Evolutionary conservation across 225 moss, liverwort and hornwort genomes (phyloP), one percentile per base, ranked within the genome.

Genomic region (Straminergon stramineum): DNA sequence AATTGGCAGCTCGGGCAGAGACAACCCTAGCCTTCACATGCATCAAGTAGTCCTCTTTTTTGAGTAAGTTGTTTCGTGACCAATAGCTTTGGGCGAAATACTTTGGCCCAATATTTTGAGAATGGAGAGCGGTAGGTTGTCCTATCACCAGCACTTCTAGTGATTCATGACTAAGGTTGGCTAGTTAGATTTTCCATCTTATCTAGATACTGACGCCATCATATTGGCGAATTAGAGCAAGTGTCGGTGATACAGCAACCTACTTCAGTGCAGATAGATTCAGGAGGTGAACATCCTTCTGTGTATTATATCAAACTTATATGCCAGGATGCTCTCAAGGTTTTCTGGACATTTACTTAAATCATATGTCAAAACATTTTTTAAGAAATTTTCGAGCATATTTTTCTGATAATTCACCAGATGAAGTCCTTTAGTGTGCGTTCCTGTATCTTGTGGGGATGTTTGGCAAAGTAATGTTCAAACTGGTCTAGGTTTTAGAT

Each of bases 21-120:
- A 97, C 97, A 61, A 92, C 95, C 26, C 69, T 98, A 75, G 96
- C 95, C n/a, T 98, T 98, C 90, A 93, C 94, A 51, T 96, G 94
- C 74, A 95, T 97, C 78, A 98, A 97, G 87, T 94, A 94, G 92
- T 83, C 75, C 79, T 76, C 62, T 89, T 84, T 82, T 53, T 78
- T 51, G 79, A 79, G 48, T 64, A 82, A 69, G 62, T 88, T 53
- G 55, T 78, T 82, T 87, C 79, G 62, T 90, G 75, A 90, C 28
- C 84, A 65, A 58, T 39, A 89, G 83, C 83, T 82, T 77, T 80
- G 68, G 83, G 56, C 75, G 74, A 85, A 75, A 62, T 86, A 27
- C 78, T 83, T 68, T 71, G 70, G 41, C 62, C 52, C 62, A 75
- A 67, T 16, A 37, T 28, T 69, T 45, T 39, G 58, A 71, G 60